Conservation (phyloP, 257 asterid species). For the Ballota nigra region DNA sequence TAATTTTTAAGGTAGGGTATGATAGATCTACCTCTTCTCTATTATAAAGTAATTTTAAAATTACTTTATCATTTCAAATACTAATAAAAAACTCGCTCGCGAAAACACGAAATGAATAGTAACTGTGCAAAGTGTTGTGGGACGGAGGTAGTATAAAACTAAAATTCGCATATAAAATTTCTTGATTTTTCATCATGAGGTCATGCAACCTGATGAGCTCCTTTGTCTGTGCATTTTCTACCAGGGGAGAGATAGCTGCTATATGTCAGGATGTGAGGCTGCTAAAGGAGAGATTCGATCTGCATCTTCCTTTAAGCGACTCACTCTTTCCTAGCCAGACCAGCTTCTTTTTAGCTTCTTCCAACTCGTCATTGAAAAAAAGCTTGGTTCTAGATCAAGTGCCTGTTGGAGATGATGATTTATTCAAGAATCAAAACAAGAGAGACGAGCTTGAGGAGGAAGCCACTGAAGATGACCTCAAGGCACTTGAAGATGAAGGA, state of each 20-base stretch:
- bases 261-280: conserved; percentile 66
- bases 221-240: background rate
- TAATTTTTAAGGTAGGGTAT: no score
- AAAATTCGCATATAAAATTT: background rate
- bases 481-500: conserved; percentile 49
- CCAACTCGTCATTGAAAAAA: conserved; percentile 39
- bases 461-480: conserved; percentile 26
- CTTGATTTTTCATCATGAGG: background rate
- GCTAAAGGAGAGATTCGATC: conserved; percentile 62
- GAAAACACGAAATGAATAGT: no score
- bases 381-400: conserved; percentile 36
- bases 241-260: conserved; percentile 76
- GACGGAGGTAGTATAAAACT: no score
- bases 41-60: no score
- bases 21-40: no score
- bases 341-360: conserved; percentile 57
- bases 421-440: conserved; percentile 2
- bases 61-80: no score
- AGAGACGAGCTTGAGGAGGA: conserved; percentile 30
- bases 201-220: conserved; percentile 3
- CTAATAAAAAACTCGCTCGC: no score
- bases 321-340: conserved; percentile 53
- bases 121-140: no score
- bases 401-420: conserved; percentile 15
- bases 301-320: conserved; percentile 50